Evolutionary conservation across 176 grass and related monocot species (phyloP).

Genomic region (Rhynchospora pubera): DNA sequence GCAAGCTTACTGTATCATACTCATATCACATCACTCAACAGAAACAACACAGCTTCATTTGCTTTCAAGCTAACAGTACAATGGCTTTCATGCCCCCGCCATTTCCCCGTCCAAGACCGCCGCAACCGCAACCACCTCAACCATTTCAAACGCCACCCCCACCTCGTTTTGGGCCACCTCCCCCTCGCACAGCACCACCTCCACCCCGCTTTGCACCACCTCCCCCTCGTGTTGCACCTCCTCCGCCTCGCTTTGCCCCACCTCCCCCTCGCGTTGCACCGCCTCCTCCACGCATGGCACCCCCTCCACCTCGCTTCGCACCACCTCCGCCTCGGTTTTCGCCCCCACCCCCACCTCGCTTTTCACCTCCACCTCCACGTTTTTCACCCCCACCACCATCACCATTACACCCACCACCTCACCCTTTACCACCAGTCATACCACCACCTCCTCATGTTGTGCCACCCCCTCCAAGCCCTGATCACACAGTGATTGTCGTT

Average conservation of each 20-base stretch:
- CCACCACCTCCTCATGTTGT: slow-evolving; percentile 13
- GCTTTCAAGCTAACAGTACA: background rate
- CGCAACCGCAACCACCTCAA: slow-evolving; percentile 39
- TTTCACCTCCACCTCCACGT: background rate
- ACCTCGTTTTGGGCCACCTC: background rate
- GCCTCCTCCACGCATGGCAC: background rate
- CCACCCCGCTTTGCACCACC: slow-evolving; percentile 8
- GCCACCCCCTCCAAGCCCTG: slow-evolving; percentile 37
- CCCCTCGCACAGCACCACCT: slow-evolving; percentile 14
- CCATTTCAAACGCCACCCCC: slow-evolving; percentile 19
- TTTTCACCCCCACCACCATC: slow-evolving; percentile 23
- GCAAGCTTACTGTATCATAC: background rate
- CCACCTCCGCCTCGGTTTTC: slow-evolving; percentile 11
- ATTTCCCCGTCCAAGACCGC: slow-evolving; percentile 26
- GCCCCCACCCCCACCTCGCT: background rate
- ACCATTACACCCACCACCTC: slow-evolving; percentile 16
- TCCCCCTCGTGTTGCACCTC: slow-evolving; percentile 15
- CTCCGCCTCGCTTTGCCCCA: background rate
- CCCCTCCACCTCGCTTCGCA: background rate
- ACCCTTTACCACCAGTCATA: slow-evolving; percentile 27
- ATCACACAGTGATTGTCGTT: slow-evolving; percentile 55
- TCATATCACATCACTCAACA: slow-evolving; percentile 18
- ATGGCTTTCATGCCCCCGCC: background rate
- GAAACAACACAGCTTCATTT: slow-evolving; percentile 20
- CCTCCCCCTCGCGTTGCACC: slow-evolving; percentile 8